These are phyloP conservation scores for Populus pruinosa DNA, from an alignment of 345 rosid species.

Conservation along the genomic window DNA sequence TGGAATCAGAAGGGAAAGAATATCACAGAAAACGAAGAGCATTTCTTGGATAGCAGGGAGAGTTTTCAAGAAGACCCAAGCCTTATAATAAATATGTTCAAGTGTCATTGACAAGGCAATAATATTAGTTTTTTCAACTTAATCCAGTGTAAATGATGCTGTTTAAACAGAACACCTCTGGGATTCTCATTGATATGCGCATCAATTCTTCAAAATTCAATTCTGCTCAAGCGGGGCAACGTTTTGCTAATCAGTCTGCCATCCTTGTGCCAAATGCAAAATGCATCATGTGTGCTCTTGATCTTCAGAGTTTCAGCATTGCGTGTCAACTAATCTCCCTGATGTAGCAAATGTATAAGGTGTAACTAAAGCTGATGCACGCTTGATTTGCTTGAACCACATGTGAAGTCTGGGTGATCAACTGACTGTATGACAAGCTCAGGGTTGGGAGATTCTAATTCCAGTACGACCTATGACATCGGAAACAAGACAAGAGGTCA, in stretches of 20 bases:
- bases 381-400: conserved; percentile 41
- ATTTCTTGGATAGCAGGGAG: too few species aligned
- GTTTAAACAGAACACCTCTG: neutral
- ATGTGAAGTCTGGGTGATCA: conserved; percentile 51
- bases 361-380: conserved; percentile 36
- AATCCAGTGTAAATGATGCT: neutral
- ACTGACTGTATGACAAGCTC: conserved; percentile 49
- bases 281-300: neutral
- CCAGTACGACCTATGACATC: conserved; percentile 55
- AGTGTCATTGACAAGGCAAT: neutral
- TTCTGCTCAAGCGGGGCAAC: neutral
- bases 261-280: neutral
- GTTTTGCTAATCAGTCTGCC: neutral
- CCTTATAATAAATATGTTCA: too few species aligned
- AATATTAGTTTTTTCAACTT: too few species aligned
- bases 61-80: neutral
- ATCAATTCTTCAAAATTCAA: neutral
- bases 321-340: neutral
- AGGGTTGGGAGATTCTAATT: conserved; percentile 56
- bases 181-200: too few species aligned
- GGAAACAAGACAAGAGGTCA: neutral
- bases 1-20: too few species aligned
- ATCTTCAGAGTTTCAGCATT: neutral
- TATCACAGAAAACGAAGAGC: too few species aligned
- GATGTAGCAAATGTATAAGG: neutral